These are phyloP conservation scores for Dryadomyces quercivorus DNA, from an alignment of 2,329 filamentous ascomycete genomes.

Conservation along the genomic window DNA sequence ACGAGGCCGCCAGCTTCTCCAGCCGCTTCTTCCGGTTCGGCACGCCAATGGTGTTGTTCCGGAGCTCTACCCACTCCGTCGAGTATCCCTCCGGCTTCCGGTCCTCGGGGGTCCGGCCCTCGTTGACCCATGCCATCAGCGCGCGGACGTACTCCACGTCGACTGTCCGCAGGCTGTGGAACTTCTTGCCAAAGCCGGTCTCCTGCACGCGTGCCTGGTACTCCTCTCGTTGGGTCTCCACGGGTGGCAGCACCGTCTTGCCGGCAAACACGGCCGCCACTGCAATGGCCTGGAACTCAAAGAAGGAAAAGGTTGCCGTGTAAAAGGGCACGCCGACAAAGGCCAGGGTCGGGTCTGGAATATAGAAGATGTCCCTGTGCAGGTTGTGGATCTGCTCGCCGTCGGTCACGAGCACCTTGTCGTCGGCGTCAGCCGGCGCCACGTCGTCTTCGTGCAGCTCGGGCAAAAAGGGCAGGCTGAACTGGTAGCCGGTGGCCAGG, in stretches of 20 bases:
- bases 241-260: slow-evolving; percentile 30
- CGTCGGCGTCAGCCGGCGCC: slow-evolving; percentile 32
- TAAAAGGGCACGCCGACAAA: slow-evolving; percentile 57
- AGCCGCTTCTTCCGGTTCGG: not conserved
- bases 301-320: slow-evolving; percentile 55
- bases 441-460: slow-evolving; percentile 29
- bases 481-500: slow-evolving; percentile 51
- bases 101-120: not conserved
- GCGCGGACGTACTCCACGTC: slow-evolving; percentile 15
- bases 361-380: slow-evolving; percentile 61
- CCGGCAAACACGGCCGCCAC: slow-evolving; percentile 45
- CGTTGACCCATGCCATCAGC: slow-evolving; percentile 15
- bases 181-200: slow-evolving; percentile 21
- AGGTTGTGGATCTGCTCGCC: slow-evolving; percentile 43
- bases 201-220: slow-evolving; percentile 19
- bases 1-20: too few relatives aligned
- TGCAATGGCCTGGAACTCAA: slow-evolving; percentile 56
- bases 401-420: slow-evolving; percentile 14
- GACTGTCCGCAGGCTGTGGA: slow-evolving; percentile 21
- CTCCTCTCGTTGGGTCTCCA: slow-evolving; percentile 24
- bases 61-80: not conserved
- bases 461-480: slow-evolving; percentile 40
- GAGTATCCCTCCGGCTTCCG: slow-evolving; percentile 1
- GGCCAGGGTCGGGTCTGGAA: slow-evolving; percentile 48
- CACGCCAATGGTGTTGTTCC: not conserved